phyloP scores from a whole-genome alignment of 768 basidiomycete genomes.

The Rhodotorula graminis region DNA sequence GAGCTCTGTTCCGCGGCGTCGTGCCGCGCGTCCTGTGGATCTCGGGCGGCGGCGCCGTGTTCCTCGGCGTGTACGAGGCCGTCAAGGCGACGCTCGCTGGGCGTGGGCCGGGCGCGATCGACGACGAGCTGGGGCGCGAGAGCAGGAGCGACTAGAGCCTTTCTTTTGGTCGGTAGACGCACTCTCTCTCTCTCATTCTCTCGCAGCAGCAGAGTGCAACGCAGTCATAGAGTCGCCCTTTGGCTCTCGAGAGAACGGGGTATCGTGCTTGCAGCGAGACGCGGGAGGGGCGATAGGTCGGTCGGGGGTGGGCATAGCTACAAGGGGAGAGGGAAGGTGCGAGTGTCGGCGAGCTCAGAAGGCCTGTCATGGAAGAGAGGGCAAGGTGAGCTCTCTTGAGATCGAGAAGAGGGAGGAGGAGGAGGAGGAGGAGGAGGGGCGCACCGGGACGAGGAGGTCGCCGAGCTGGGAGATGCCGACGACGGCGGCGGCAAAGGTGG shows the following conservation, averaged over 20 bases:
- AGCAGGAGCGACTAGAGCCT: not conserved
- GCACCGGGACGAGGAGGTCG: slow-evolving; percentile 29
- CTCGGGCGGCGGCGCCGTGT: slow-evolving; percentile 91
- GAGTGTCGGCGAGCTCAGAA: not conserved
- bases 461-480: slow-evolving; percentile 25
- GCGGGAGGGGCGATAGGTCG: not conserved
- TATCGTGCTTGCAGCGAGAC: not conserved
- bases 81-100: slow-evolving; percentile 44
- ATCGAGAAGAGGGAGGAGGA: not conserved
- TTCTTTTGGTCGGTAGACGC: too few species aligned
- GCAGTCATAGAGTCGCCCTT: not conserved
- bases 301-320: not conserved
- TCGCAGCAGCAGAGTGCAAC: too few species aligned
- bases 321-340: not conserved
- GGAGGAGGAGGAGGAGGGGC: not conserved
- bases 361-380: not conserved
- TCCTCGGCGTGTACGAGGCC: slow-evolving; percentile 94
- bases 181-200: too few species aligned
- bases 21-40: slow-evolving; percentile 94
- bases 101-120: not conserved
- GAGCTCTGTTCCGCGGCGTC: slow-evolving; percentile 76
- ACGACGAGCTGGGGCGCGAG: not conserved
- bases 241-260: not conserved
- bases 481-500: slow-evolving; percentile 23
- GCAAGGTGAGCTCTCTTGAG: not conserved